Base-by-base conservation (phyloP, 306 rosid genomes). In the Casuarina cunninghamiana region DNA sequence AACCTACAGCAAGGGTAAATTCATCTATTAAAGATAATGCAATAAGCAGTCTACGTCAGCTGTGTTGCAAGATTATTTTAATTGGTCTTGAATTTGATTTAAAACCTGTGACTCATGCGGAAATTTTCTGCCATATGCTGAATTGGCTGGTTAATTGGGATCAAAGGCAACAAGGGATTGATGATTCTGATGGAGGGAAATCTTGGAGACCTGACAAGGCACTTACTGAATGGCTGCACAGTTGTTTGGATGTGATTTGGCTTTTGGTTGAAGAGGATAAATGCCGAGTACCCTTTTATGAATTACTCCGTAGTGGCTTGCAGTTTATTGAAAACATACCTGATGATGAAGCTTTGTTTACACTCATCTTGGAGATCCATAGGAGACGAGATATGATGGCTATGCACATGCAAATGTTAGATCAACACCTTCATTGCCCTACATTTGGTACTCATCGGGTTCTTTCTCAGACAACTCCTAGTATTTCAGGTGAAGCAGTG, bases 331-430 rank as follows among this genome's bases (percentile, higher is more conserved):
- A 95, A 73, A 93, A 95, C 66, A 95, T 93, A 80, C 97, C 99
- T 32, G 97, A 93, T 74, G 97, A 95, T 75, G 97, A 90, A 82
- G 97, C 97, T 71, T 84, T 95, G 46, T 95, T 95, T 89, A 91
- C 97, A 49, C 93, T 93, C 71, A 90, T 95, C 79, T 86, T 95
- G 90, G 97, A 93, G 89, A 95, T 95, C 81, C 99, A 93, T 80
- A 77, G 97, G 90, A 89, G 97, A 80, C 87, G 99, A 66, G 99
- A 95, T 86, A 93, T 91, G 97, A 95, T 95, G 97, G 99, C 99
- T 65, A 86, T 91, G 96, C 97, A 95, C 88, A 95, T 95, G 99
- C 97, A 89, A 81, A 95, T 95, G 99, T 79, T 93, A 79, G 99
- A 95, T 84, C 99, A 95, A 85, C 99, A 95, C 89, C 92, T 95